Percentiles rank a stretch among this genome's conserved stretches.
phyloP scores from a whole-genome alignment of 345 rosid genomes.

The Bruguiera sexangula region DNA sequence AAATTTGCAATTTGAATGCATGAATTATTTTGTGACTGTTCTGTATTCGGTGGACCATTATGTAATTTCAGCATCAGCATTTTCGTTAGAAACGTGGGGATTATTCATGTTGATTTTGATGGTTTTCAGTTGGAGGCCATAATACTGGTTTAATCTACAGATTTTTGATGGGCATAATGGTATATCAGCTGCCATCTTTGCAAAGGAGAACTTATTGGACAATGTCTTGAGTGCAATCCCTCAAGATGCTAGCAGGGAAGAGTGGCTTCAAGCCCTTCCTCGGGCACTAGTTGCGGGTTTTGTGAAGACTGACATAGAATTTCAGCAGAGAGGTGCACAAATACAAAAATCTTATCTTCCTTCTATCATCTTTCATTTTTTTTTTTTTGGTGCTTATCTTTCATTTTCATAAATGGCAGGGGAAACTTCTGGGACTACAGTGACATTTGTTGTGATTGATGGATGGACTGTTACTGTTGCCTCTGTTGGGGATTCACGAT shows the following conservation, averaged over 20 bases:
- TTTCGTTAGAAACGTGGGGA: conserved; percentile 6
- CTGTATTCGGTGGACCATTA: neutral
- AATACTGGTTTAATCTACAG: conserved; percentile 33
- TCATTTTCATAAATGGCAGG: conserved; percentile 50
- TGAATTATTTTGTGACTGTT: neutral
- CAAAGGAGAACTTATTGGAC: conserved; percentile 71
- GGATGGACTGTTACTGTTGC: conserved; percentile 99
- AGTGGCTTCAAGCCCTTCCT: conserved; percentile 99
- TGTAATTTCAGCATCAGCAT: neutral
- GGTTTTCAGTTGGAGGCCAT: neutral
- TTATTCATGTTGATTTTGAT: conserved; percentile 17
- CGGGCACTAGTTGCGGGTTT: conserved; percentile 96
- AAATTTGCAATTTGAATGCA: neutral
- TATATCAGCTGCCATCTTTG: conserved; percentile 92
- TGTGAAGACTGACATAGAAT: conserved; percentile 97
- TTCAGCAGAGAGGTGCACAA: conserved; percentile 80
- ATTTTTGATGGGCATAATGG: conserved; percentile 99
- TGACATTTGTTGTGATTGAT: conserved; percentile 91
- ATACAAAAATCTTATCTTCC: neutral
- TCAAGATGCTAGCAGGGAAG: conserved; percentile 62
- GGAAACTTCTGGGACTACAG: conserved; percentile 98
- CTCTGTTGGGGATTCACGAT: conserved; percentile 98
- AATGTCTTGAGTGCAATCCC: conserved; percentile 95
- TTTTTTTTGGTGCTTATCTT: conserved; percentile 19
- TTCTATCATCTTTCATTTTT: neutral